Conservation (phyloP, 345 rosid species). For the Salix dunnii region DNA sequence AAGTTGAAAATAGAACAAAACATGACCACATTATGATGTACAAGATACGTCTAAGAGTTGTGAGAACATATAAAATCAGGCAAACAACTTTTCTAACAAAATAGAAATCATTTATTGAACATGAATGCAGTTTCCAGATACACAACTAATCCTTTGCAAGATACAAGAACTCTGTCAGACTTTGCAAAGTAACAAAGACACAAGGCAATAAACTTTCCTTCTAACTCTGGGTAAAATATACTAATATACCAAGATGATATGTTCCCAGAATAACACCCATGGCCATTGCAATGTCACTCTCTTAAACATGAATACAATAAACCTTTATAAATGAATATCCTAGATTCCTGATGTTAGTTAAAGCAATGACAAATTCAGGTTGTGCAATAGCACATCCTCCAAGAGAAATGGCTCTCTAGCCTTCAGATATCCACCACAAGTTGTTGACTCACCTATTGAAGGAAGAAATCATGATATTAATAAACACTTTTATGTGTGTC, state of each 20-base stretch:
- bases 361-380: conserved; percentile 19
- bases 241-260: conserved; percentile 1
- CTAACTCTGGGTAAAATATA: not conserved
- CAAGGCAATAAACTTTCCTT: not conserved
- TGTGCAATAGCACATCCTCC: conserved; percentile 30
- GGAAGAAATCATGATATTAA: conserved; percentile 44
- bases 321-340: conserved; percentile 11
- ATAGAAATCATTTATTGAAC: not conserved
- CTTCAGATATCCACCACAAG: conserved; percentile 41
- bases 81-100: not conserved
- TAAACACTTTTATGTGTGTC: conserved; percentile 22
- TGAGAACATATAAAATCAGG: not conserved
- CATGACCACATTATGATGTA: not conserved
- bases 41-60: not conserved
- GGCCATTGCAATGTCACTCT: conserved; percentile 4
- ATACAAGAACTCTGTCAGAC: conserved; percentile 2
- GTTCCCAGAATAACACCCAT: conserved; percentile 10
- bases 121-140: too few relatives aligned
- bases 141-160: not conserved
- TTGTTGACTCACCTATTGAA: conserved; percentile 52
- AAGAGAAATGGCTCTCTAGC: conserved; percentile 28
- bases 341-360: conserved; percentile 13
- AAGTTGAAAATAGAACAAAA: not conserved
- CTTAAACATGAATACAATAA: conserved; percentile 9
- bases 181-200: conserved; percentile 3